These are phyloP conservation scores for Gnomoniopsis sp. DNA, from an alignment of 2,329 filamentous ascomycete species.

Conservation along the genomic window DNA sequence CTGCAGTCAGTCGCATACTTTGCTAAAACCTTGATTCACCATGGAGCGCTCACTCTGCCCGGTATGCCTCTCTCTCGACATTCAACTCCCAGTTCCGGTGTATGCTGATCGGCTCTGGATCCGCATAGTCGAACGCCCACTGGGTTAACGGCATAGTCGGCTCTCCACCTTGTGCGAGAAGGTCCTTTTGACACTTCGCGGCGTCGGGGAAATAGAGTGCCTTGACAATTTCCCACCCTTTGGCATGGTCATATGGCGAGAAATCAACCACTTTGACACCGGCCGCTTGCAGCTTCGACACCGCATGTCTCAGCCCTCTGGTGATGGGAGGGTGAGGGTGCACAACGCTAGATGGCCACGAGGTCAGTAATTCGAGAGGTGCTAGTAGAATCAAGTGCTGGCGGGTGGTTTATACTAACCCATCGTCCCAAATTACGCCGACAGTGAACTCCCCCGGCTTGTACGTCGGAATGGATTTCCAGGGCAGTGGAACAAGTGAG, in stretches of 20 bases:
- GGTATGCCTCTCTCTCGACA: constrained; percentile 18
- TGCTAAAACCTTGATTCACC: not conserved
- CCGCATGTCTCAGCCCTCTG: constrained; percentile 19
- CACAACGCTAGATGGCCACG: constrained; percentile 10
- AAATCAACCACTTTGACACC: constrained; percentile 24
- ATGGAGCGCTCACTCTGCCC: not conserved
- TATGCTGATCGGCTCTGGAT: constrained; percentile 11
- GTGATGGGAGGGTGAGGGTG: constrained; percentile 25
- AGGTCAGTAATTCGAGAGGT: not conserved
- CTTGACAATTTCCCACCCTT: constrained; percentile 21
- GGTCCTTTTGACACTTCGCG: constrained; percentile 15
- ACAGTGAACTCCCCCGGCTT: constrained; percentile 14
- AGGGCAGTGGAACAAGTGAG: constrained; percentile 36
- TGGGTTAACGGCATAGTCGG: constrained; percentile 27
- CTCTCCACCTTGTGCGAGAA: constrained; percentile 24
- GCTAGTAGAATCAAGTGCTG: no score
- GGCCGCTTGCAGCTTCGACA: constrained; percentile 18
- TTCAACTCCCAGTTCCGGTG: constrained; percentile 23
- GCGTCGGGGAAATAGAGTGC: constrained; percentile 26
- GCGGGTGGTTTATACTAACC: constrained; percentile 9
- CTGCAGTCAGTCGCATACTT: not conserved
- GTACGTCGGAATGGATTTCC: constrained; percentile 27
- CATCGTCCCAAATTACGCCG: constrained; percentile 24
- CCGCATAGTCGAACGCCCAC: constrained; percentile 21
- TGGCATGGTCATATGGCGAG: constrained; percentile 21